These are phyloP conservation scores for Gnetum montanum DNA, from an alignment of 75 land plant species.

Conservation along the genomic window DNA sequence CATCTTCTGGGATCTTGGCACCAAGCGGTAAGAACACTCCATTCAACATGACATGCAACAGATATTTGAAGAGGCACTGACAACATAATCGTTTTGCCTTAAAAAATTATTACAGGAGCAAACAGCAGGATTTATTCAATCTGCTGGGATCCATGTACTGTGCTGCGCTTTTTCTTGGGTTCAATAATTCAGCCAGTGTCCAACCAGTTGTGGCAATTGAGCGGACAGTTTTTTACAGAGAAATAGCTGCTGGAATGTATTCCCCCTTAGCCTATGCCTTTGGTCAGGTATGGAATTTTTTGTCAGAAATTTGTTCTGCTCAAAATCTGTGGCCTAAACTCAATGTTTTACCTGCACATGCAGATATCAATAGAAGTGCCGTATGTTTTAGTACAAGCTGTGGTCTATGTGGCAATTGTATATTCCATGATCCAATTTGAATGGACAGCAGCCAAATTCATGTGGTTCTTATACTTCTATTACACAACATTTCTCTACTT, in stretches of 20 bases:
- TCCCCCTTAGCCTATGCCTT: constrained; percentile 3
- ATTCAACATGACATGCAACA: background rate
- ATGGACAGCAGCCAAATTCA: constrained; percentile 32
- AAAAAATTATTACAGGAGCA: background rate
- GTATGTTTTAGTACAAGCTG: constrained; percentile 21
- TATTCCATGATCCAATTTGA: constrained; percentile 29
- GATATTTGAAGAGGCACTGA: background rate
- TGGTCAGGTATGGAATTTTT: constrained; percentile 12
- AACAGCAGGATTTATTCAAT: constrained; percentile 1
- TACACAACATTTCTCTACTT: constrained; percentile 34
- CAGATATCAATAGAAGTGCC: constrained; percentile 47
- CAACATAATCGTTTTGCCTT: background rate
- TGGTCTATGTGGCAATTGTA: constrained; percentile 14
- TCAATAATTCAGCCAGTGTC: background rate
- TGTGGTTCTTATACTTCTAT: constrained; percentile 29
- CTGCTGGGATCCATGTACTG: constrained; percentile 7
- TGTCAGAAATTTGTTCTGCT: too few relatives aligned
- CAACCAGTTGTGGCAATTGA: constrained; percentile 6
- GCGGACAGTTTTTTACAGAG: constrained; percentile 7
- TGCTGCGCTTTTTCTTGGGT: constrained; percentile 4
- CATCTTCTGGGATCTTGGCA: constrained; percentile 76
- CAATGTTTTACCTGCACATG: too few relatives aligned
- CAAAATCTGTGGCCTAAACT: too few relatives aligned
- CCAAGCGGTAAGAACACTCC: constrained; percentile 35
- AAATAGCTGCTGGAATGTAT: constrained; percentile 6